These are phyloP conservation scores for Mariannaea elegans DNA, from an alignment of 2,329 filamentous ascomycete genomes.

Conservation along the genomic window DNA sequence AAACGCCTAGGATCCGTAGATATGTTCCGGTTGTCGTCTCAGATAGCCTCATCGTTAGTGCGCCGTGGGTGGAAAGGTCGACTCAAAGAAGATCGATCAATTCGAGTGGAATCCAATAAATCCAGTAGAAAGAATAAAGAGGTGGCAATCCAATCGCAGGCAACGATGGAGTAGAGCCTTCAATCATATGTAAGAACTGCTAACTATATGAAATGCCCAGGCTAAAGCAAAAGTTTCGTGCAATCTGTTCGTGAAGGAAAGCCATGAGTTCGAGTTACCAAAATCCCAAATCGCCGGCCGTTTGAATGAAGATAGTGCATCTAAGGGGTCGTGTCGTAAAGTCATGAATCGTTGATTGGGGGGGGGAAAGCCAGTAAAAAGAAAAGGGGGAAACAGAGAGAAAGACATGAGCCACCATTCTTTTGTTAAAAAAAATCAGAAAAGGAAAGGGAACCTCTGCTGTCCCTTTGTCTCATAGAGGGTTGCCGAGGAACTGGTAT, in stretches of 20 bases:
- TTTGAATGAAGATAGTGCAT: conserved; percentile 31
- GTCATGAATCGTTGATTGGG: conserved; percentile 35
- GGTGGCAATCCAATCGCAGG: neutral
- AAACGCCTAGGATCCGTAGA: neutral
- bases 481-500: conserved; percentile 35
- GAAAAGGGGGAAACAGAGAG: conserved; percentile 13
- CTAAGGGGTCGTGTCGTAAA: conserved; percentile 39
- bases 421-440: conserved; percentile 9
- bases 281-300: conserved; percentile 24
- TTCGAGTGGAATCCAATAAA: neutral
- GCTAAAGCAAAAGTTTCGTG: conserved; percentile 14
- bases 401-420: conserved; percentile 21
- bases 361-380: neutral
- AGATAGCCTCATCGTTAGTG: neutral
- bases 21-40: neutral
- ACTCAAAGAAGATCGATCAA: neutral
- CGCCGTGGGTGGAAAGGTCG: neutral
- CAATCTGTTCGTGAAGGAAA: conserved; percentile 19
- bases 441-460: conserved; percentile 20
- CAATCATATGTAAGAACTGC: neutral
- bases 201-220: conserved; percentile 1
- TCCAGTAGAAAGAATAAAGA: neutral
- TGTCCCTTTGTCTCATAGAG: conserved; percentile 35
- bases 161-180: neutral
- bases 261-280: neutral